Evolutionary conservation across 805 yeast genomes (phyloP), one percentile per base, ranked within the genome.

Genomic region (Candida awuae): DNA sequence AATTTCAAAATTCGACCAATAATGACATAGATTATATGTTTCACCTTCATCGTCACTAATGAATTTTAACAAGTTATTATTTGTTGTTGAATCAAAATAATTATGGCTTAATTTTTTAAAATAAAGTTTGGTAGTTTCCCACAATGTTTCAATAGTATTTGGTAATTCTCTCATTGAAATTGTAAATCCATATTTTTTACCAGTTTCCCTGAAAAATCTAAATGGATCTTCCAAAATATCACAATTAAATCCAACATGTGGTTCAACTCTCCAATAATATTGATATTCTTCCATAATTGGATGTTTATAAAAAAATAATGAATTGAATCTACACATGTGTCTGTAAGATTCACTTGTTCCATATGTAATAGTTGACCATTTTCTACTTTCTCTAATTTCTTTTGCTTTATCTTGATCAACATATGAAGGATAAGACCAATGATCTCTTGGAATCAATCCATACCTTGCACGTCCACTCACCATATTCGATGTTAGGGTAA

Each of bases 1-100:
- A 38, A 84, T 66, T 62, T 81, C 88, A 50, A 81, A 81, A 57
- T 81, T 81, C 5, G 85, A 68, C 92, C 94, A 84, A 59, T 77
- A 84, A 59, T 84, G 94, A 56, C 94, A 84, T 52, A 73, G 51
- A 52, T 82, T 83, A 59, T 78, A 84, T 1, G 75, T 65, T 18
- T 58, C 57, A 29, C 90, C 90, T 18, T 58, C 53, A 58, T 84
- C 85, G 51, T 77, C 71, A 37, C 81, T 70, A 35, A 84, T 62
- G 61, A 80, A 84, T 29, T 71, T 72, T 55, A 75, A 48, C 50
- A 79, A 60, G 50, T 75, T 75, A 16, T 55, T 50, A 14, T 46
- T 44, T 13, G 2, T 8, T 17, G 25, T 29, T 13, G 15, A 4
- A 18, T 29, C 16, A 22, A 39, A 39, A 16, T 23, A 25, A 29